Evolutionary conservation across 129 eudicot genomes (phyloP), one percentile per base, ranked within the genome.

Genomic region (Flaveria sonorensis): DNA sequence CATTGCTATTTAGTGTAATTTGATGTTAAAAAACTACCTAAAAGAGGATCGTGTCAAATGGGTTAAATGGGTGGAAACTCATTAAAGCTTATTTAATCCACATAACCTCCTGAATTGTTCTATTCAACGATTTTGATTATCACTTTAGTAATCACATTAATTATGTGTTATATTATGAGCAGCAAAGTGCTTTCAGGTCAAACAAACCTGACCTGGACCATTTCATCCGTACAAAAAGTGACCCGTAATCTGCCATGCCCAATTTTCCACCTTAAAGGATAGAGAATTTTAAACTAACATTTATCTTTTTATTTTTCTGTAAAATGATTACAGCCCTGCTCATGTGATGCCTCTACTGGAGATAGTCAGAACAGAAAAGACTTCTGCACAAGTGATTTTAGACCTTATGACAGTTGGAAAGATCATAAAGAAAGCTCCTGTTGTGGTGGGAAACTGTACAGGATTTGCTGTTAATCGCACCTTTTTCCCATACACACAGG

Each of bases 311-410:
- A 50, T 68, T 64, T 14, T 73, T 19, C 50, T 81, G 63, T 23
- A 28, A 60, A 72, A 62, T 39, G 68, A 72, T 42, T 56, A 76
- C 93, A 94, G 99, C 47, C 99, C 99, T 56, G 99, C 97, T 16
- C 99, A 94, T 67, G 80, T 94, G 77, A 94, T 94, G 99, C 99
- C 97, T 30, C 89, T 94, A 52, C 77, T 94, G 92, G 99, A 94
- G 83, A 91, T 94, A 43, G 89, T 94, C 3, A 87, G 92, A 65
- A 91, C 99, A 10, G 92, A 89, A 61, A 89, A 94, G 83, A 91
- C 99, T 48, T 94, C 97, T 24, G 82, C 97, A n/a, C 99, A 94
- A 91, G 99, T 83, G 68, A 85, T 91, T 51, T 91, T 94, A 65
- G 99, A 94, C 70, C 96, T 94, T 47, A 87, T 94, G 96, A 78